Conservation (phyloP, 139 green algal species). For the Chlamydomonas schloesseri region DNA sequence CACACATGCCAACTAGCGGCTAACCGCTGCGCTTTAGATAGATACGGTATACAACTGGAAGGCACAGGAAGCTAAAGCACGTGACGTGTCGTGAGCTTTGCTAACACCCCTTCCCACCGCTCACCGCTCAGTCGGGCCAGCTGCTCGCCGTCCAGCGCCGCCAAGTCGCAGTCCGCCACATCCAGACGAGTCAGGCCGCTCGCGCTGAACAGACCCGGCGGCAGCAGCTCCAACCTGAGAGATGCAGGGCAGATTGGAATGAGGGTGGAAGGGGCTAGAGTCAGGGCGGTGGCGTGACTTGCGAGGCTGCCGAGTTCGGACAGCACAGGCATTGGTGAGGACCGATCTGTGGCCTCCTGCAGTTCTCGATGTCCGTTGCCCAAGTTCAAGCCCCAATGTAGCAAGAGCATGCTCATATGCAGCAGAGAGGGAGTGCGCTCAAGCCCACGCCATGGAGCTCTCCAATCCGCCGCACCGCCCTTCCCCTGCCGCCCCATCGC, state of each 20-base stretch:
- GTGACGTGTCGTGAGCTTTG: too few species aligned
- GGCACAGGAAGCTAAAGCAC: too few species aligned
- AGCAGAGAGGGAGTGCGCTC: background rate
- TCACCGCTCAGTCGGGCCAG: background rate
- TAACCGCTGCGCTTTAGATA: too few species aligned
- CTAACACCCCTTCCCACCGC: too few species aligned
- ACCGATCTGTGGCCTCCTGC: background rate
- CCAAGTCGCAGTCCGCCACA: slow-evolving; percentile 23
- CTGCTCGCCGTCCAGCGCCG: background rate
- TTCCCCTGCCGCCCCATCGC: too few species aligned
- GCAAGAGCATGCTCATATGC: background rate
- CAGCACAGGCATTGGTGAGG: background rate
- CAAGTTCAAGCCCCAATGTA: slow-evolving; percentile 2
- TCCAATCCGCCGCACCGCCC: too few species aligned
- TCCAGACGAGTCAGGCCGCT: slow-evolving; percentile 3
- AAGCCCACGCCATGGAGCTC: background rate
- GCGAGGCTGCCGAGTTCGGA: background rate
- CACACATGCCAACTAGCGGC: too few species aligned
- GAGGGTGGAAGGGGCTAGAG: too few species aligned
- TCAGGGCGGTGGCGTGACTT: too few species aligned
- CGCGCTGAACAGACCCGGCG: background rate
- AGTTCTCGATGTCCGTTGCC: background rate
- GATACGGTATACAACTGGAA: too few species aligned
- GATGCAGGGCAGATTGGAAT: too few species aligned
- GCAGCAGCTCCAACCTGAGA: background rate